phyloP scores from a whole-genome alignment of 106 monocot genomes.

The Triglochin maritima region DNA sequence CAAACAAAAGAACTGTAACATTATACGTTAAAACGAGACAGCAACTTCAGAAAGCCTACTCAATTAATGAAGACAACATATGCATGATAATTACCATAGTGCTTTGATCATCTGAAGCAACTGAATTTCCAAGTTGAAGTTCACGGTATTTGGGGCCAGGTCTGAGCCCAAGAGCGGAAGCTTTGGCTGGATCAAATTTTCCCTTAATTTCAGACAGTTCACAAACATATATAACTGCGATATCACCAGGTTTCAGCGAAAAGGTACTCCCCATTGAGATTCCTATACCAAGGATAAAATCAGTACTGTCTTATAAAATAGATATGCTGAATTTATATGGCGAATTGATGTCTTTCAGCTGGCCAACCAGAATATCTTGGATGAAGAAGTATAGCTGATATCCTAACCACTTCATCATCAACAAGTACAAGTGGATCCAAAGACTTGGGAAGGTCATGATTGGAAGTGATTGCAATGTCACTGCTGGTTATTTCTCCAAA shows the following conservation, averaged over 20 bases:
- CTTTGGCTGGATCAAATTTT: conserved; percentile 93
- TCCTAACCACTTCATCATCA: conserved; percentile 85
- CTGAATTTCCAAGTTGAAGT: conserved; percentile 88
- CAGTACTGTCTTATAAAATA: conserved; percentile 4
- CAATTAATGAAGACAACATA: too few relatives aligned
- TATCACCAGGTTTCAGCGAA: conserved; percentile 60
- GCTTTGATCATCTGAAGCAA: conserved; percentile 60
- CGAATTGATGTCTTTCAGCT: conserved; percentile 3
- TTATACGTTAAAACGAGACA: too few relatives aligned
- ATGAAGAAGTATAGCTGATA: conserved; percentile 64
- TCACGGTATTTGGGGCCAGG: conserved; percentile 95
- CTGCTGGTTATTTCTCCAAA: conserved; percentile 41
- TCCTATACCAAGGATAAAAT: neutral
- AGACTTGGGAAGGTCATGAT: conserved; percentile 1
- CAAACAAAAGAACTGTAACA: too few relatives aligned
- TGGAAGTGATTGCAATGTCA: conserved; percentile 12
- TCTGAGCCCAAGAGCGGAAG: conserved; percentile 60
- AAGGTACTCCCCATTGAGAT: conserved; percentile 13
- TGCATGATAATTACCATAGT: conserved; percentile 36
- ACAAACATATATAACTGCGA: conserved; percentile 81
- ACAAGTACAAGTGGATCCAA: conserved; percentile 56
- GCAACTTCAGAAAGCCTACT: too few relatives aligned
- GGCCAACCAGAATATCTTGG: conserved; percentile 24
- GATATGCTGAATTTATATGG: conserved; percentile 4
- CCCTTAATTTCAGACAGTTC: conserved; percentile 91